Evolutionary conservation across 495 filamentous ascomycete genomes (phyloP).

Genomic region (Aeminium ludgeri): DNA sequence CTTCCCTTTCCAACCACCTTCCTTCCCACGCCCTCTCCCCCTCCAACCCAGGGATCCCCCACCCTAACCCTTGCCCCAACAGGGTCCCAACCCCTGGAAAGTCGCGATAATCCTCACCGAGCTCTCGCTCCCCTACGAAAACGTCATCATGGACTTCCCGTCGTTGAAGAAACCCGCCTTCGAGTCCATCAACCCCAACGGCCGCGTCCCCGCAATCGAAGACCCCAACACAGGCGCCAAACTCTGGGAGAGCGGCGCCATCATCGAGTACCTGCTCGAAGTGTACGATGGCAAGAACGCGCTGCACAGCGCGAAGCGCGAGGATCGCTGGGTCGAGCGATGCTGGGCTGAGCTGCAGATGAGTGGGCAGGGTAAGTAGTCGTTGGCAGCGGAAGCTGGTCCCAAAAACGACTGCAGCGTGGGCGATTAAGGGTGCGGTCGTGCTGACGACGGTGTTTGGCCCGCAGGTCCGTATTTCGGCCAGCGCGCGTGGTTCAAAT

Average conservation of each 20-base stretch:
- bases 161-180: conserved; percentile 40
- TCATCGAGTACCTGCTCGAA: conserved; percentile 18
- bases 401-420: too few species aligned
- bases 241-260: conserved; percentile 33
- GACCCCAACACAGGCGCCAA: conserved; percentile 51
- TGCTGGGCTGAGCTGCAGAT: conserved; percentile 33
- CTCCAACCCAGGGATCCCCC: too few species aligned
- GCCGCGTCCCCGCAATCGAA: conserved; percentile 45
- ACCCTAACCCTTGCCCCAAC: neutral
- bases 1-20: too few species aligned
- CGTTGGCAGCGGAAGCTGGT: too few species aligned
- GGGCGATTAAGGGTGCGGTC: too few species aligned
- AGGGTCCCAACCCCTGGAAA: conserved; percentile 50
- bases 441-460: too few species aligned
- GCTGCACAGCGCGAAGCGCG: too few species aligned
- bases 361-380: conserved; percentile 26
- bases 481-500: conserved; percentile 28
- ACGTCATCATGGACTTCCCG: conserved; percentile 26
- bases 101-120: conserved; percentile 46
- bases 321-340: too few species aligned
- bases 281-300: conserved; percentile 8
- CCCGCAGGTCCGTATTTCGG: conserved; percentile 32
- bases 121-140: conserved; percentile 40
- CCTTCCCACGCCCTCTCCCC: too few species aligned
- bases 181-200: conserved; percentile 51